phyloP scores from a whole-genome alignment of 805 yeast genomes.

The Candida berthetii region DNA sequence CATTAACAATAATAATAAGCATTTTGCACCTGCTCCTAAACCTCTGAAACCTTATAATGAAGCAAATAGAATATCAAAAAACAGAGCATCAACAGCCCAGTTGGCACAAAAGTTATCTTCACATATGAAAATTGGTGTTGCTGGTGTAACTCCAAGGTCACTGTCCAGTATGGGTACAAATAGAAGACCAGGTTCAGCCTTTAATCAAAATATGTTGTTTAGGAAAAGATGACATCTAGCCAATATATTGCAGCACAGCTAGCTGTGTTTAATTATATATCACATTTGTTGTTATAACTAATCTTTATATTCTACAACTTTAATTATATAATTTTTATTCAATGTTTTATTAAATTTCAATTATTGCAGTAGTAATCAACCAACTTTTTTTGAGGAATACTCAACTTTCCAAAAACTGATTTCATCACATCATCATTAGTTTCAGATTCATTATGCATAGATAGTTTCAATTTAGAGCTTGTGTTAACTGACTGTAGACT shows the following conservation, averaged over 20 bases:
- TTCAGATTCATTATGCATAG: constrained; percentile 20
- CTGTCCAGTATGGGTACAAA: background rate
- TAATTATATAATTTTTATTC: background rate
- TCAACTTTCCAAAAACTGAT: constrained; percentile 29
- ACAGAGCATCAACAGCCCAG: constrained; percentile 16
- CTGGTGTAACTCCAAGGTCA: constrained; percentile 1
- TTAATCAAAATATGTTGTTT: constrained; percentile 7
- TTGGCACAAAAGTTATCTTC: constrained; percentile 17
- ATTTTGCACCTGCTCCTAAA: background rate
- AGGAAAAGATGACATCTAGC: constrained; percentile 5
- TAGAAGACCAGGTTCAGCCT: constrained; percentile 14
- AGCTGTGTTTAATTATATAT: too few species aligned
- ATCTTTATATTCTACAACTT: too few species aligned
- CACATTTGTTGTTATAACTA: too few species aligned
- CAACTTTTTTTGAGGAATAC: constrained; percentile 37
- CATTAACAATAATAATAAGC: background rate
- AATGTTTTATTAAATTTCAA: too few species aligned
- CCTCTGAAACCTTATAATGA: background rate
- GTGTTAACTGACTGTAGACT: constrained; percentile 9
- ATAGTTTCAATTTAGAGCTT: constrained; percentile 11
- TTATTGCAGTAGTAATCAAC: constrained; percentile 36
- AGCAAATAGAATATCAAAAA: constrained; percentile 4
- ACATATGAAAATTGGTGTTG: constrained; percentile 17
- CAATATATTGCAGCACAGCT: too few species aligned
- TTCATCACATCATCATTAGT: constrained; percentile 7